phyloP scores from a whole-genome alignment of 352 stramenopile genomes.

The Phytophthora chlamydospora region DNA sequence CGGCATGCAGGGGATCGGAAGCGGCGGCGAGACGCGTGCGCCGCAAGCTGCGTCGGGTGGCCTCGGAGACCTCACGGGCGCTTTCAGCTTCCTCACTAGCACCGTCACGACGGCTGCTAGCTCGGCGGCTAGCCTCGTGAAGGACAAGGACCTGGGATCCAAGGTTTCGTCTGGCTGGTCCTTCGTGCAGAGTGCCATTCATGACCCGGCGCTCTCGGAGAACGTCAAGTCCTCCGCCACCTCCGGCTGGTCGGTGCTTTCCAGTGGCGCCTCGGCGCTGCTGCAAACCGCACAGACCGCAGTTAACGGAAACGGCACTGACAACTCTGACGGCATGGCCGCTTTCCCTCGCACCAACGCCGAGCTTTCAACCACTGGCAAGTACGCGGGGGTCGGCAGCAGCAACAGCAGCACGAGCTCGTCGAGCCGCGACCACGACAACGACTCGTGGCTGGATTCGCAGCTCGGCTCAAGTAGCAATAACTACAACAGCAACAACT shows the following conservation, averaged over 20 bases:
- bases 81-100: conserved; percentile 77
- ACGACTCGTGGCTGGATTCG: conserved; percentile 73
- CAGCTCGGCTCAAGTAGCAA: conserved; percentile 43
- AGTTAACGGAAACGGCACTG: conserved; percentile 43
- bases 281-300: conserved; percentile 71
- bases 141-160: conserved; percentile 74
- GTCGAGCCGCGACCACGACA: conserved; percentile 58
- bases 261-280: conserved; percentile 64
- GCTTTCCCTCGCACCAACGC: conserved; percentile 68
- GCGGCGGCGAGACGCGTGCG: conserved; percentile 62
- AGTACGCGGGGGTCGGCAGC: conserved; percentile 69
- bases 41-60: conserved; percentile 38
- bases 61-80: conserved; percentile 64
- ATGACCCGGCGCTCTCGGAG: conserved; percentile 67
- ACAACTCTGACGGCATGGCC: conserved; percentile 23
- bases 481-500: conserved; percentile 22
- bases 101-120: conserved; percentile 73
- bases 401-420: conserved; percentile 32
- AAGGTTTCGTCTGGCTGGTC: conserved; percentile 85
- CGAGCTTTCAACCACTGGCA: conserved; percentile 57
- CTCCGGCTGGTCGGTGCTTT: conserved; percentile 76
- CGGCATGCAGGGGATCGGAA: conserved; percentile 84
- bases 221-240: conserved; percentile 86
- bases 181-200: conserved; percentile 75
- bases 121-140: conserved; percentile 71